Evolutionary conservation across 805 yeast species (phyloP).

Genomic region (Candida ficus): DNA sequence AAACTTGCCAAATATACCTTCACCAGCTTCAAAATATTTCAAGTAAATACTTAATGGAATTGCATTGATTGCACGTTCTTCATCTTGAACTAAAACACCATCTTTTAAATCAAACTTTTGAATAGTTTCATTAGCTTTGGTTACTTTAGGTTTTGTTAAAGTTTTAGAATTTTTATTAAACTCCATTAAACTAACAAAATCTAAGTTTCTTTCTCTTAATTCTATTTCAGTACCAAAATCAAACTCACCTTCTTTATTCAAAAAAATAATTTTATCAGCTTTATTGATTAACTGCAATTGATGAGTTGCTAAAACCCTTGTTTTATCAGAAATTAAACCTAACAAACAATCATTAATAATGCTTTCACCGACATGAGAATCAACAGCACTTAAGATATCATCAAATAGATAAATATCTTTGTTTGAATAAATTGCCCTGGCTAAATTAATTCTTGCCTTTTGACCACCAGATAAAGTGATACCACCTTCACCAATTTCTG

Average conservation of each 20-base stretch:
- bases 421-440: conserved; percentile 63
- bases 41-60: conserved; percentile 31
- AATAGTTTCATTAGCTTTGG: too few species aligned
- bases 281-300: conserved; percentile 61
- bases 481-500: conserved; percentile 83
- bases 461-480: conserved; percentile 76
- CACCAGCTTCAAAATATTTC: conserved; percentile 31
- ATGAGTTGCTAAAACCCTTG: conserved; percentile 78
- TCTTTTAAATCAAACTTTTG: conserved; percentile 11
- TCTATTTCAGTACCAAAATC: conserved; percentile 57
- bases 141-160: too few species aligned
- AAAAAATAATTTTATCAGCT: conserved; percentile 65
- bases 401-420: conserved; percentile 56
- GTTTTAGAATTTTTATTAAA: too few species aligned
- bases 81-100: conserved; percentile 21
- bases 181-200: conserved; percentile 46
- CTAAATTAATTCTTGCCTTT: conserved; percentile 58
- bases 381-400: conserved; percentile 68
- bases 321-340: conserved; percentile 48
- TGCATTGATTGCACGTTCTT: conserved; percentile 34
- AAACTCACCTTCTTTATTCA: conserved; percentile 56
- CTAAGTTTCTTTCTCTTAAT: conserved; percentile 37
- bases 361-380: conserved; percentile 72
- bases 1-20: conserved; percentile 33
- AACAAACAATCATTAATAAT: conserved; percentile 61